These are phyloP conservation scores for Samsoniella hepiali DNA, from an alignment of 2,329 filamentous ascomycete species.

Conservation along the genomic window DNA sequence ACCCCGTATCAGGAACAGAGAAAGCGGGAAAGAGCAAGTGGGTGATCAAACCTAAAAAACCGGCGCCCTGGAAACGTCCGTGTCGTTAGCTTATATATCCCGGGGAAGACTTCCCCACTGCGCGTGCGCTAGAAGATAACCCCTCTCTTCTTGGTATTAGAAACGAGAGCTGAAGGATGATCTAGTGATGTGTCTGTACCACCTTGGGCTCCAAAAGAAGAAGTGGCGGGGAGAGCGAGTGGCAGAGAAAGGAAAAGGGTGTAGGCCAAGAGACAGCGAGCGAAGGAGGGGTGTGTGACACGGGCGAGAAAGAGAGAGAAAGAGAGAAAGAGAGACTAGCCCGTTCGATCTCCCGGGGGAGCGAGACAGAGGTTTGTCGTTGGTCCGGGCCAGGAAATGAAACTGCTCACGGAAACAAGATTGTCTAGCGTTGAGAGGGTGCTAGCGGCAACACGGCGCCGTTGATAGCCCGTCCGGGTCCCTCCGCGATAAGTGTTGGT, in stretches of 20 bases:
- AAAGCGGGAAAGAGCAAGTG: background rate
- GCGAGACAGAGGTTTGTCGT: no score
- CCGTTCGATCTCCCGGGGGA: no score
- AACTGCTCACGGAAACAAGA: no score
- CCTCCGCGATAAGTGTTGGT: no score
- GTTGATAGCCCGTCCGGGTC: no score
- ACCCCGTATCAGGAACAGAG: background rate
- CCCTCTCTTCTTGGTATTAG: background rate
- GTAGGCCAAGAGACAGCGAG: background rate
- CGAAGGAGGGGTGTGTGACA: background rate
- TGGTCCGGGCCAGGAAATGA: no score
- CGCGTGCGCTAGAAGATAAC: background rate
- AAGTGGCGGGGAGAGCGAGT: background rate
- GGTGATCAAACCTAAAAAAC: background rate
- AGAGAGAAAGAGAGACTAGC: no score
- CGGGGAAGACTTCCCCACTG: slow-evolving; percentile 4
- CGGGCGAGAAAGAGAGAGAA: background rate
- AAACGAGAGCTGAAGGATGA: background rate
- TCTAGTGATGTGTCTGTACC: background rate
- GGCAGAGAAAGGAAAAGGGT: background rate
- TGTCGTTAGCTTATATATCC: slow-evolving; percentile 6
- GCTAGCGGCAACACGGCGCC: no score
- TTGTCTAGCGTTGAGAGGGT: background rate
- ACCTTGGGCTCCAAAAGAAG: background rate
- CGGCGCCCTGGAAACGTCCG: background rate